A percentile compares a stretch with the other conserved stretches of the same genome.
Conservation (phyloP, 768 basidiomycete species). For the Amanita inopinata region DNA sequence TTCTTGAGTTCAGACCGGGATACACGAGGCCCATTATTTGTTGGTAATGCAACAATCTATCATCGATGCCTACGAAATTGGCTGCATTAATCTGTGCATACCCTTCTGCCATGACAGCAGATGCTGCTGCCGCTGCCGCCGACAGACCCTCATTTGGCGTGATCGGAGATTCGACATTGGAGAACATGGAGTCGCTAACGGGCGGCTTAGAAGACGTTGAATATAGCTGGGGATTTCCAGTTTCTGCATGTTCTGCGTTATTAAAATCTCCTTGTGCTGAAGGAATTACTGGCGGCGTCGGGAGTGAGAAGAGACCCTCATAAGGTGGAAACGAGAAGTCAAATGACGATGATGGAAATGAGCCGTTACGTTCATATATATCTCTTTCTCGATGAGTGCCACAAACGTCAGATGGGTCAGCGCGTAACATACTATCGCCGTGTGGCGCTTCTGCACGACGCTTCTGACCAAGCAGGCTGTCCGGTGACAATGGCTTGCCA, state of each 20-base stretch:
- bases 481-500: slow-evolving; percentile 60
- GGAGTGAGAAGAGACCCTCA: slow-evolving; percentile 52
- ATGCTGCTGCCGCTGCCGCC: slow-evolving; percentile 53
- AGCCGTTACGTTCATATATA: slow-evolving; percentile 28
- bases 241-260: slow-evolving; percentile 9
- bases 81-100: slow-evolving; percentile 59
- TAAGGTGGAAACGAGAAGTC: slow-evolving; percentile 65
- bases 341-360: slow-evolving; percentile 62
- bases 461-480: slow-evolving; percentile 61
- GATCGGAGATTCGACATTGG: slow-evolving; percentile 8
- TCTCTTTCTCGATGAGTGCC: slow-evolving; percentile 25
- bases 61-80: slow-evolving; percentile 43
- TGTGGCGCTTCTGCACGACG: slow-evolving; percentile 77
- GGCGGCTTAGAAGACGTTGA: slow-evolving; percentile 21
- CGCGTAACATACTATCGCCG: slow-evolving; percentile 69
- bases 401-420: slow-evolving; percentile 57
- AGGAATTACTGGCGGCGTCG: slow-evolving; percentile 18
- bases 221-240: slow-evolving; percentile 13
- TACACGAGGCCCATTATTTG: slow-evolving; percentile 62
- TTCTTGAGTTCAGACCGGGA: slow-evolving; percentile 37
- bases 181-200: slow-evolving; percentile 19
- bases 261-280: slow-evolving; percentile 13
- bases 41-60: slow-evolving; percentile 47
- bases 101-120: slow-evolving; percentile 61
- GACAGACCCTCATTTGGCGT: slow-evolving; percentile 43